Conservation (phyloP, 139 green algal genomes). For the Raphidocelis subcapitata region DNA sequence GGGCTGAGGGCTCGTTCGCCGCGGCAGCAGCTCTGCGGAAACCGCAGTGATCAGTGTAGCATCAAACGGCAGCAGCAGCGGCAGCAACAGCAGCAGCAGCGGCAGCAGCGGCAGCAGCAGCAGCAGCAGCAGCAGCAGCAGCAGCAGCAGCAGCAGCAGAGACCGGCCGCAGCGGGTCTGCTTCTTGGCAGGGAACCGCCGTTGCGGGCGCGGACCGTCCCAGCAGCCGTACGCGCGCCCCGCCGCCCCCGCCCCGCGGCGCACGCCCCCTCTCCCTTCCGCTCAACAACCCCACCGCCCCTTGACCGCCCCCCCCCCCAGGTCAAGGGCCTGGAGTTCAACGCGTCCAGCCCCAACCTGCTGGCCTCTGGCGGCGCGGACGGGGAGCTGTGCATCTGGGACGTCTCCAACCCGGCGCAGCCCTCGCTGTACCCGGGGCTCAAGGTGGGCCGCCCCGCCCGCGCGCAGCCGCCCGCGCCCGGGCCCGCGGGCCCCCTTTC, state of each 20-base stretch:
- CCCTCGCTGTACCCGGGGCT: slow-evolving; percentile 66
- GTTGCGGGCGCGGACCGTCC: too few relatives aligned
- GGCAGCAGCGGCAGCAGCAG: too few relatives aligned
- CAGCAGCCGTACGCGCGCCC: too few relatives aligned
- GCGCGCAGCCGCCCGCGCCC: neutral
- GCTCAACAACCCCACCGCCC: too few relatives aligned
- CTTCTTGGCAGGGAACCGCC: too few relatives aligned
- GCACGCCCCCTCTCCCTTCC: too few relatives aligned
- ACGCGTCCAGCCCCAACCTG: slow-evolving; percentile 86
- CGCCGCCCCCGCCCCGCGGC: too few relatives aligned
- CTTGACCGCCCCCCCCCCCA: slow-evolving; percentile 25
- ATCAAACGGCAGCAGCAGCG: too few relatives aligned
- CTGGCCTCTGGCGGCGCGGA: slow-evolving; percentile 89
- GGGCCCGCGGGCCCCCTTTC: neutral
- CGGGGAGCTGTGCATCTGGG: slow-evolving; percentile 96
- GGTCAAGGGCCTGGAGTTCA: slow-evolving; percentile 94
- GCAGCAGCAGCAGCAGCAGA: neutral
- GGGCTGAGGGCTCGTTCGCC: too few relatives aligned
- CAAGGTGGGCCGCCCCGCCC: slow-evolving; percentile 7
- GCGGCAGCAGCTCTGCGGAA: too few relatives aligned
- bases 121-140: neutral
- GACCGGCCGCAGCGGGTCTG: neutral
- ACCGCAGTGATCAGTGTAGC: too few relatives aligned
- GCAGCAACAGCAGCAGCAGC: too few relatives aligned
- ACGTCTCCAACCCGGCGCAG: slow-evolving; percentile 78